phyloP scores from a whole-genome alignment of 148 eudicot species.

The Vaccinium darrowii region DNA sequence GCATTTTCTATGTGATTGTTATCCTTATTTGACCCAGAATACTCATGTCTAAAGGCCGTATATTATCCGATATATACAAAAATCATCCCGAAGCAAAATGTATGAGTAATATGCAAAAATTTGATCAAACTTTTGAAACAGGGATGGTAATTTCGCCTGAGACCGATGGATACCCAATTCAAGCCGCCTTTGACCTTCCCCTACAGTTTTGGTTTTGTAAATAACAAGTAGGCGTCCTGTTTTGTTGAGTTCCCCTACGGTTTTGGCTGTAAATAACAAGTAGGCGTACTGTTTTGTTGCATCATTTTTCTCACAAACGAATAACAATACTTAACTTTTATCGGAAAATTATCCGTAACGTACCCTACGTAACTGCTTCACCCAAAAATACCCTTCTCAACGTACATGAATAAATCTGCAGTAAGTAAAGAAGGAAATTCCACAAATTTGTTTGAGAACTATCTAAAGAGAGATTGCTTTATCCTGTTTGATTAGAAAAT shows the following conservation, averaged over 20 bases:
- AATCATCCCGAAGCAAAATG: too few relatives aligned
- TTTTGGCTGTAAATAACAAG: background rate
- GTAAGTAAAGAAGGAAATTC: background rate
- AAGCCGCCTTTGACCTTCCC: background rate
- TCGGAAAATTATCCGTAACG: background rate
- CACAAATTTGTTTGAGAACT: background rate
- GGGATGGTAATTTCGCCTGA: background rate
- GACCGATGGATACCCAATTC: background rate
- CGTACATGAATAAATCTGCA: background rate
- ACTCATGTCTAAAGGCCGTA: too few relatives aligned
- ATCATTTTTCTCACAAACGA: background rate
- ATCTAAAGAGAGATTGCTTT: background rate
- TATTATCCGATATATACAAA: too few relatives aligned
- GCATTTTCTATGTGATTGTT: too few relatives aligned
- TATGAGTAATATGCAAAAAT: background rate
- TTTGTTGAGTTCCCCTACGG: background rate
- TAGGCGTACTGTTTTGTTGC: background rate
- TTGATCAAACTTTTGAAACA: background rate
- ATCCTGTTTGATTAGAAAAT: slow-evolving; percentile 9
- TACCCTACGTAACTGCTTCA: background rate
- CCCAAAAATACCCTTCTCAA: background rate
- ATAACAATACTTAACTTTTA: background rate
- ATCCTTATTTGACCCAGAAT: too few relatives aligned
- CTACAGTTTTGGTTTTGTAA: too few relatives aligned
- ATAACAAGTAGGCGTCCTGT: too few relatives aligned